Evolutionary conservation across 2,329 filamentous ascomycete genomes (phyloP).

Genomic region (Lachnellula occidentalis): DNA sequence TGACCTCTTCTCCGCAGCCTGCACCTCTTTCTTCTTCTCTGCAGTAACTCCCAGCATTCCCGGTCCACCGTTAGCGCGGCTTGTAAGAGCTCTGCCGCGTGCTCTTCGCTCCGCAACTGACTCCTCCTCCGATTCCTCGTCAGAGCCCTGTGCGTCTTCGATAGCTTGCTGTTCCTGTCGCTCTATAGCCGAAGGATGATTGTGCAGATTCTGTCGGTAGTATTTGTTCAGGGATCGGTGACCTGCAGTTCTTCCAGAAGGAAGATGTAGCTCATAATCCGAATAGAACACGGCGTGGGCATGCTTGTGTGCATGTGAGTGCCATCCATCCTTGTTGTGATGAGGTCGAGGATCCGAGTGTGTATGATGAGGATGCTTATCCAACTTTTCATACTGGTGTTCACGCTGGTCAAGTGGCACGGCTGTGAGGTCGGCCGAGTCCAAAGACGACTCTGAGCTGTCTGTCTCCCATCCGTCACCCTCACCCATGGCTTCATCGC

Average conservation of each 20-base stretch:
- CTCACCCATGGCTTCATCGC: conserved; percentile 49
- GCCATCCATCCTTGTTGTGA: conserved; percentile 69
- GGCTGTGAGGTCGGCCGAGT: conserved; percentile 76
- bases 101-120: conserved; percentile 35
- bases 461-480: conserved; percentile 95
- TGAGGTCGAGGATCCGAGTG: conserved; percentile 66
- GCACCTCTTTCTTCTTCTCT: conserved; percentile 65
- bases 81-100: conserved; percentile 52
- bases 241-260: conserved; percentile 81
- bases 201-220: conserved; percentile 87
- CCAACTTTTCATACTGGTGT: conserved; percentile 66
- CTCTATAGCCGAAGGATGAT: conserved; percentile 74
- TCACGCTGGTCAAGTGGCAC: conserved; percentile 69
- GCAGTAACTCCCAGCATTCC: conserved; percentile 75
- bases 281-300: conserved; percentile 75
- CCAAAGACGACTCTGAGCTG: conserved; percentile 79
- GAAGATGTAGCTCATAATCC: conserved; percentile 90
- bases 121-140: conserved; percentile 36
- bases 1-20: conserved; percentile 62
- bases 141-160: conserved; percentile 44
- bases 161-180: conserved; percentile 63
- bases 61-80: conserved; percentile 64
- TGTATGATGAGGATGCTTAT: conserved; percentile 70
- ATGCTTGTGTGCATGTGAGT: conserved; percentile 76
- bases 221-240: conserved; percentile 85